Conservation (phyloP, 495 filamentous ascomycete species). For the Annulohypoxylon moriforme region DNA sequence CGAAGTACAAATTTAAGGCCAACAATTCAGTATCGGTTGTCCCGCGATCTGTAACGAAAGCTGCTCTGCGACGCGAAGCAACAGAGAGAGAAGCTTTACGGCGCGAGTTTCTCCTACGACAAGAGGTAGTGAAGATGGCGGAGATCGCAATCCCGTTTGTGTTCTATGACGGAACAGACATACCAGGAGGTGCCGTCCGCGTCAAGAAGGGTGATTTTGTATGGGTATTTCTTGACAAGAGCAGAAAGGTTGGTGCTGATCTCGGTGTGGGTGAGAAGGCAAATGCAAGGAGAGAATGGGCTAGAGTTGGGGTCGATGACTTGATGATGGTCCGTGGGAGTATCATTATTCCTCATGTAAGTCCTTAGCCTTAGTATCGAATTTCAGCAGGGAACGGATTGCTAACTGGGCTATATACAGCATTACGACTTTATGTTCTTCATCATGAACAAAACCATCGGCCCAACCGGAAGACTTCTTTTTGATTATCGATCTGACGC, state of each 20-base stretch:
- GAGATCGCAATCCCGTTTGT: slow-evolving; percentile 95
- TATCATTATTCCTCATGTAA: slow-evolving; percentile 93
- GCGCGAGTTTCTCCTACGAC: slow-evolving; percentile 84
- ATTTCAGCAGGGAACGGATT: not conserved
- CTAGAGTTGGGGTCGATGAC: slow-evolving; percentile 94
- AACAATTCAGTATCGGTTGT: slow-evolving; percentile 74
- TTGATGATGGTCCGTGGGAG: slow-evolving; percentile 92
- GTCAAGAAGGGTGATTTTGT: slow-evolving; percentile 93
- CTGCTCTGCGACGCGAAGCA: slow-evolving; percentile 81
- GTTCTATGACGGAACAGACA: slow-evolving; percentile 98
- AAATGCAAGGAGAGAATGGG: slow-evolving; percentile 85
- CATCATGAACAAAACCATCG: slow-evolving; percentile 84
- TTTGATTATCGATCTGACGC: slow-evolving; percentile 78
- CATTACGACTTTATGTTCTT: slow-evolving; percentile 98
- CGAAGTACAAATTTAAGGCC: slow-evolving; percentile 61
- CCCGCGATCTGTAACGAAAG: slow-evolving; percentile 88
- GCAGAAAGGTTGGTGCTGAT: slow-evolving; percentile 88
- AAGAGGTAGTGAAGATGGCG: slow-evolving; percentile 87
- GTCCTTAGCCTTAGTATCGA: slow-evolving; percentile 38
- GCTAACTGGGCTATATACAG: slow-evolving; percentile 63
- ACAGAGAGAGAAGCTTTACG: slow-evolving; percentile 83
- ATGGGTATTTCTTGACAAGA: slow-evolving; percentile 92
- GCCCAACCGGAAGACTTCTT: slow-evolving; percentile 74
- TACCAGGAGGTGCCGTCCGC: slow-evolving; percentile 80
- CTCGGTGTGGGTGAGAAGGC: slow-evolving; percentile 75